Evolutionary conservation across 441 rosid genomes (phyloP), one percentile per base, ranked within the genome.

Genomic region (Erodium texanum): DNA sequence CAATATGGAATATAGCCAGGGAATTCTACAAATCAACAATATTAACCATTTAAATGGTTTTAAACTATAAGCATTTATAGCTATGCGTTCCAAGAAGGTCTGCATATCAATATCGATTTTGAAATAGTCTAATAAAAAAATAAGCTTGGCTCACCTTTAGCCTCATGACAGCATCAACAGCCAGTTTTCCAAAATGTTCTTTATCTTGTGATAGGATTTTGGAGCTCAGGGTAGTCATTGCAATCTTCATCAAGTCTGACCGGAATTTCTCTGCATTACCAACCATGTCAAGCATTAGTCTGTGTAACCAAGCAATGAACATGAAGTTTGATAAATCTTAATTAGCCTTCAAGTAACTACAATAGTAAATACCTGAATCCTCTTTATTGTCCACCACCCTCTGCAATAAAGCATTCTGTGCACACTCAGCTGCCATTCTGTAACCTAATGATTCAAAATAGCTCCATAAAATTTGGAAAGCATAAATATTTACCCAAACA

Each of bases 371-470:
- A 93, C 99, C 99, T 82, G 89, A 81, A 75, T 94, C 69, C 62
- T 80, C 87, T 80, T 92, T 94, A 78, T 94, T 92, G 78, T 94
- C 94, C 70, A 80, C 79, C 15, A 87, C 96, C 78, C 82, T 87
- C 76, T 66, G 77, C 78, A 87, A 72, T 77, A 94, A 73, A 65
- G 97, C 97, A 77, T 84, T 69, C 41, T 82, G 90, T 70, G 98
- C 98, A 79, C 98, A 89, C 72, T 94, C 97, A n/a, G 97, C 87
- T 27, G 98, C 99, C 98, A 94, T 92, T 58, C 97, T 85, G 65
- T 73, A 94, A 71, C 99, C 98, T 94, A 76, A 41, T 68, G 48
- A 78, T 64, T 59, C 68, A 71, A 73, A 45, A 36, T 6, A 36
- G 10, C 10, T 36, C 41, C 0, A 6, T 36, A 36, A 36, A 7